A percentile compares a stretch with the other conserved stretches of the same genome.
phyloP scores from a whole-genome alignment of 495 filamentous ascomycete species.

The Cryomyces minteri region DNA sequence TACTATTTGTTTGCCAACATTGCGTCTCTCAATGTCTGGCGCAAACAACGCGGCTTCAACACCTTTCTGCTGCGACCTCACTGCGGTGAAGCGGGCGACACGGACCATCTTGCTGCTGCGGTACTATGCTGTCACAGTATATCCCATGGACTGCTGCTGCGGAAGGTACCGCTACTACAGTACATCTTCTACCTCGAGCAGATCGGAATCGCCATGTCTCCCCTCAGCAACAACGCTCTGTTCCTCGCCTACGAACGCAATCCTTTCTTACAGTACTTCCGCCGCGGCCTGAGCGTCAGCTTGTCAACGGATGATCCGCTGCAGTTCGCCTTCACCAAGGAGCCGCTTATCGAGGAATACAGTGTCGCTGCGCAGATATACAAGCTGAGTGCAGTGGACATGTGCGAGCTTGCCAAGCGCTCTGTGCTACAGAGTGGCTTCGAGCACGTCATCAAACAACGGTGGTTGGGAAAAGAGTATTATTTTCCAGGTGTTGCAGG shows the following conservation, averaged over 20 bases:
- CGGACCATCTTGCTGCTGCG: constrained; percentile 84
- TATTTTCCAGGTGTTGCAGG: constrained; percentile 54
- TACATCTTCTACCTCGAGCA: constrained; percentile 97
- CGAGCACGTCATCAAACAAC: constrained; percentile 68
- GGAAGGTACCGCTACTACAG: constrained; percentile 86
- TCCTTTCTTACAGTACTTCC: constrained; percentile 88
- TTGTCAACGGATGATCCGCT: constrained; percentile 93
- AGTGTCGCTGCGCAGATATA: constrained; percentile 97
- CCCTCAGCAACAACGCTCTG: constrained; percentile 90
- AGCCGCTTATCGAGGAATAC: constrained; percentile 95
- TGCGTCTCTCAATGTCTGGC: constrained; percentile 77
- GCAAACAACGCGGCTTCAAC: constrained; percentile 83
- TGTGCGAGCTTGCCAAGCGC: constrained; percentile 96
- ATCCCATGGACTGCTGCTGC: constrained; percentile 79
- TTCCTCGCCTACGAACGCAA: constrained; percentile 97
- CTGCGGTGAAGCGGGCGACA: constrained; percentile 92
- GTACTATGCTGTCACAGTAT: constrained; percentile 94
- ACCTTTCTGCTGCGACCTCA: constrained; percentile 88
- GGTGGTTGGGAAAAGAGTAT: constrained; percentile 71
- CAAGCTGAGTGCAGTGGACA: constrained; percentile 90
- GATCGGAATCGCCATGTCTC: constrained; percentile 97
- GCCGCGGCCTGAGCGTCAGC: constrained; percentile 84
- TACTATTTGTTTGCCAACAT: constrained; percentile 95
- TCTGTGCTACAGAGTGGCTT: constrained; percentile 91
- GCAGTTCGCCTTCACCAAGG: constrained; percentile 97